Conservation (phyloP, 305 asterid genomes). For the Plantago rigida region DNA sequence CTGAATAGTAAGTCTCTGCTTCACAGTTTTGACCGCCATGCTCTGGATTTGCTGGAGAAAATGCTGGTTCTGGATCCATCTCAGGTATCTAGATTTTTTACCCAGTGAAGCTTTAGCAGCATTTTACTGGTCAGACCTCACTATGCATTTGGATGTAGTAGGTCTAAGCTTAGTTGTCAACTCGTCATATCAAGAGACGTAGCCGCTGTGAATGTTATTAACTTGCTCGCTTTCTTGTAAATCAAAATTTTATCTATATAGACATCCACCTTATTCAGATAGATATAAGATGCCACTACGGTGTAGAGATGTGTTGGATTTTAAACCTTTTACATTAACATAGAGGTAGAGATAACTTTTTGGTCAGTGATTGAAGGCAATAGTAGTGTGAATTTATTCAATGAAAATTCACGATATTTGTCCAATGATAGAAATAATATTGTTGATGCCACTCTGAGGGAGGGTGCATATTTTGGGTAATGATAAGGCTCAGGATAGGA, state of each 20-base stretch:
- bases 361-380: neutral
- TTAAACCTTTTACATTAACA: too few species aligned
- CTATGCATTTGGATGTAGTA: neutral
- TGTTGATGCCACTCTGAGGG: conserved; percentile 9
- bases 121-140: neutral
- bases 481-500: conserved; percentile 3
- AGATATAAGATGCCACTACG: too few species aligned
- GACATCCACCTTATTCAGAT: too few species aligned
- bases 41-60: conserved; percentile 80
- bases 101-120: conserved; percentile 16
- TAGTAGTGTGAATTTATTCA: neutral
- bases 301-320: too few species aligned
- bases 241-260: too few species aligned
- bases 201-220: neutral
- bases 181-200: neutral
- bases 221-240: neutral
- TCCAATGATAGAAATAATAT: neutral
- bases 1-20: conserved; percentile 22
- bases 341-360: too few species aligned
- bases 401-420: neutral
- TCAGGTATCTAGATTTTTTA: conserved; percentile 49
- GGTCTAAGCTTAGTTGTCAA: conserved; percentile 5
- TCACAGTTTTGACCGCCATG: conserved; percentile 81
- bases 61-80: conserved; percentile 95
- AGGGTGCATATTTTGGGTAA: conserved; percentile 1